Evolutionary conservation across 1,139 yeast genomes (phyloP), one percentile per base, ranked within the genome.

Genomic region (Zygosaccharomyces pseudobailii): DNA sequence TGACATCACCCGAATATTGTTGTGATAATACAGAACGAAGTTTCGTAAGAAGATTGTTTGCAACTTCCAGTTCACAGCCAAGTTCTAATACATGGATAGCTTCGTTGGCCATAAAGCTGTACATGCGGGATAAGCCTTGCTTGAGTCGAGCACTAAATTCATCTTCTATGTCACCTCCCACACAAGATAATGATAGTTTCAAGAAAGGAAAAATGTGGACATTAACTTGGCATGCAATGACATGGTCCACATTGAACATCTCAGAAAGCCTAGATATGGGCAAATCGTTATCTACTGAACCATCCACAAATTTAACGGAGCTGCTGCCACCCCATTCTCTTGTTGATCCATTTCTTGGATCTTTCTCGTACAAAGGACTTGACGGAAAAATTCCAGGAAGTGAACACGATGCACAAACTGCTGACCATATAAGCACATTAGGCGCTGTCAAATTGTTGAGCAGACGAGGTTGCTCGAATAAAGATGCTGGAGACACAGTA

Each of bases 371-470:
- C 36, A 92, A 80, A 1, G 92, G 82, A 25, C 89, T 82, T 0
- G 96, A 84, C 0, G 95, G 87, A 64, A 92, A 94, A 2, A 92
- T 76, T 1, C 96, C 87, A 0, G 99, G 98, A 22, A 92, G 76
- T 0, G 97, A 84, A 66, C 98, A 92, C 35, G 96, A 87, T 1
- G 97, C 97, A 69, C 97, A 89, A 1, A 92, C 97, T 0, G 97
- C 98, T 0, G 96, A 87, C 92, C 96, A 84, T 36, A 92, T 84
- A 19, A 92, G 75, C 4, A 90, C 97, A 62, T 94, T 87, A 0
- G 98, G 98, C 0, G 97, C 90, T 0, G 98, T 92, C 46, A 94
- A 74, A 60, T 92, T 89, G 61, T 92, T 92, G 37, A 92, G 73
- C 46, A 92, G 71, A 20, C 92, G 75, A 3, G 96, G 96, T 35